Conservation (phyloP, 179 eudicot genomes). For the Heliamphora pulchella region DNA sequence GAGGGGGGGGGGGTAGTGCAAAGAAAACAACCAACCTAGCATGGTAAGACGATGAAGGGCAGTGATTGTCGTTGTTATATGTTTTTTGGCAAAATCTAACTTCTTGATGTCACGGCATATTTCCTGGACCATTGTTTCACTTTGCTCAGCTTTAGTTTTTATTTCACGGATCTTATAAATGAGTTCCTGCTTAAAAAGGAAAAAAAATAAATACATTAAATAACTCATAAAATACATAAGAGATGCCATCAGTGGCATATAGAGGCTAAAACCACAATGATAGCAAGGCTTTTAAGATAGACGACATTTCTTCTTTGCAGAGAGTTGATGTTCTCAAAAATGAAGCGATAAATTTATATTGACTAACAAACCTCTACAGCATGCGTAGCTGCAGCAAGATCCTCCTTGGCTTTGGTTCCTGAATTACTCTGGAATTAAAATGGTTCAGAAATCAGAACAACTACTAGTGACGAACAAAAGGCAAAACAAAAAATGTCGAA, state of each 20-base stretch:
- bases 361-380: constrained; percentile 76
- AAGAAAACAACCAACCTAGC: constrained; percentile 54
- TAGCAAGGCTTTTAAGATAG: background rate
- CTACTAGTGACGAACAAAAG: background rate
- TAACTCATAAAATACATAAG: background rate
- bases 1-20: background rate
- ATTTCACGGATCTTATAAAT: constrained; percentile 91
- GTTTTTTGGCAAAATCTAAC: constrained; percentile 94
- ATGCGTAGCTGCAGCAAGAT: constrained; percentile 90
- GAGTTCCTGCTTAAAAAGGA: constrained; percentile 53
- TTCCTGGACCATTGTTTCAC: constrained; percentile 99
- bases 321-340: background rate
- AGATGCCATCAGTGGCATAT: background rate
- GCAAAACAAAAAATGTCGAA: background rate
- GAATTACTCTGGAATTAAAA: constrained; percentile 78
- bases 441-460: constrained; percentile 26
- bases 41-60: constrained; percentile 99
- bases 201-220: constrained; percentile 12
- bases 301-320: background rate
- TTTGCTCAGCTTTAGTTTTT: constrained; percentile 94
- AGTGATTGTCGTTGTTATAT: constrained; percentile 92
- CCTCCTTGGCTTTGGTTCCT: constrained; percentile 91
- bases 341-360: background rate
- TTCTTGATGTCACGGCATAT: constrained; percentile 98
- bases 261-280: background rate